These are phyloP conservation scores for Venturia carpophila DNA, from an alignment of 2,329 filamentous ascomycete species.

Conservation along the genomic window DNA sequence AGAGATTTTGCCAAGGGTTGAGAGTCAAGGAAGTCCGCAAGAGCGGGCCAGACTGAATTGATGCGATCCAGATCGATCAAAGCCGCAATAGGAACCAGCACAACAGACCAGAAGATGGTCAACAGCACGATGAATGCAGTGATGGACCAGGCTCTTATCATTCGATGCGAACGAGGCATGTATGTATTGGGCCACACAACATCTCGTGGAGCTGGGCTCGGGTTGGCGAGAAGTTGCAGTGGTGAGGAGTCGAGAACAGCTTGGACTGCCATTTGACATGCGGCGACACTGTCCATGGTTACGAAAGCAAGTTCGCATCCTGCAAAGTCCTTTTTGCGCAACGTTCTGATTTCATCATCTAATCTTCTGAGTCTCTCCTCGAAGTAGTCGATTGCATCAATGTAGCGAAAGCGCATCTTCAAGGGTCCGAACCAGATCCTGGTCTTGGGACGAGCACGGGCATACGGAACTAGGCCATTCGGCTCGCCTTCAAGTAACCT, in stretches of 20 bases:
- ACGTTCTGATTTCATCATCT: conserved; percentile 63
- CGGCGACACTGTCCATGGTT: conserved; percentile 92
- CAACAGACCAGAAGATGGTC: conserved; percentile 79
- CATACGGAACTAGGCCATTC: conserved; percentile 34
- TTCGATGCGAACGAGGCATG: conserved; percentile 60
- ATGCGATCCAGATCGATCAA: conserved; percentile 78
- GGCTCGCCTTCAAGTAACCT: conserved; percentile 48
- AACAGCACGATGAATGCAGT: conserved; percentile 76
- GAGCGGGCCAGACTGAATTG: conserved; percentile 58
- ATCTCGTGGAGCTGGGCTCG: conserved; percentile 80
- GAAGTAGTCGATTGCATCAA: conserved; percentile 92
- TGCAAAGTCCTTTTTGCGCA: conserved; percentile 67
- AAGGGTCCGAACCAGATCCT: conserved; percentile 74
- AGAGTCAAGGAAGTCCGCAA: conserved; percentile 58
- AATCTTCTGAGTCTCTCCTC: conserved; percentile 73
- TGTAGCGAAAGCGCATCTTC: conserved; percentile 59
- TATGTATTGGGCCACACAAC: conserved; percentile 97
- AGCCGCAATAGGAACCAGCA: conserved; percentile 71
- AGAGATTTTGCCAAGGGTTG: conserved; percentile 67
- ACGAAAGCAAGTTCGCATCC: conserved; percentile 85
- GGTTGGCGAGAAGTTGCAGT: conserved; percentile 73
- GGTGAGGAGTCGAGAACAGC: conserved; percentile 87
- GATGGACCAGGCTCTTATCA: conserved; percentile 72
- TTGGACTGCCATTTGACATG: conserved; percentile 91
- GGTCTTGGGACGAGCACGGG: conserved; percentile 53